These are phyloP conservation scores for Clitopilus hobsonii DNA, from an alignment of 768 basidiomycete genomes.

Conservation along the genomic window DNA sequence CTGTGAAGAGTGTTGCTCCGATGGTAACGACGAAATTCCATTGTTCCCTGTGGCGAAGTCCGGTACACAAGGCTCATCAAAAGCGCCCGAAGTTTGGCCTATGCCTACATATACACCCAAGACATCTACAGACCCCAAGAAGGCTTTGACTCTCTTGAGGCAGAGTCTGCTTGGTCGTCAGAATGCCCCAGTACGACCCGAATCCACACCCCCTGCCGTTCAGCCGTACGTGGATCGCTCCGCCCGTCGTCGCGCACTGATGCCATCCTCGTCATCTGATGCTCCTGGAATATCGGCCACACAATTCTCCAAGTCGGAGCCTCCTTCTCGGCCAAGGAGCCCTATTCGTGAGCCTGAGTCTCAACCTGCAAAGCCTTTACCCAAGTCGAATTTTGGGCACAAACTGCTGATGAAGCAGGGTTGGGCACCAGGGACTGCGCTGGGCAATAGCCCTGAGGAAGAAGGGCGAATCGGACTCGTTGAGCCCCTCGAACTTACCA, in stretches of 20 bases:
- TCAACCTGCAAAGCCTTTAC: constrained; percentile 43
- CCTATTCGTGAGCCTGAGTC: constrained; percentile 22
- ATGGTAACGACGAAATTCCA: constrained; percentile 52
- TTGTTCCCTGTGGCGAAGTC: constrained; percentile 37
- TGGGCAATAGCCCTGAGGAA: constrained; percentile 31
- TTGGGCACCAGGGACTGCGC: constrained; percentile 64
- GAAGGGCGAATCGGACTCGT: constrained; percentile 38
- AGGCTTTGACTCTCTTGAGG: constrained; percentile 61
- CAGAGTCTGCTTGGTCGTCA: constrained; percentile 58
- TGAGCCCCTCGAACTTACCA: constrained; percentile 52
- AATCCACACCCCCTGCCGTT: constrained; percentile 9
- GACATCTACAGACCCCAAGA: constrained; percentile 49
- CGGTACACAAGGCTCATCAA: constrained; percentile 11
- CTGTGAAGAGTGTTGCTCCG: constrained; percentile 56
- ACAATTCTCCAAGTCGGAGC: constrained; percentile 8
- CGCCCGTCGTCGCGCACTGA: constrained; percentile 60
- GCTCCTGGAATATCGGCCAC: constrained; percentile 41
- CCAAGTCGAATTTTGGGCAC: constrained; percentile 62
- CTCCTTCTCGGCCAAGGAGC: constrained; percentile 17
- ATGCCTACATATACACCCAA: constrained; percentile 12
- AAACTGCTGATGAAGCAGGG: constrained; percentile 68
- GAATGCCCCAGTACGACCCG: constrained; percentile 6
- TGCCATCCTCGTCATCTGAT: constrained; percentile 46
- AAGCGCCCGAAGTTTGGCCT: constrained; percentile 19
- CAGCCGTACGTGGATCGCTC: constrained; percentile 62